Conservation (phyloP, 371 early-diverging fungal species). For the Coemansia sp. region DNA sequence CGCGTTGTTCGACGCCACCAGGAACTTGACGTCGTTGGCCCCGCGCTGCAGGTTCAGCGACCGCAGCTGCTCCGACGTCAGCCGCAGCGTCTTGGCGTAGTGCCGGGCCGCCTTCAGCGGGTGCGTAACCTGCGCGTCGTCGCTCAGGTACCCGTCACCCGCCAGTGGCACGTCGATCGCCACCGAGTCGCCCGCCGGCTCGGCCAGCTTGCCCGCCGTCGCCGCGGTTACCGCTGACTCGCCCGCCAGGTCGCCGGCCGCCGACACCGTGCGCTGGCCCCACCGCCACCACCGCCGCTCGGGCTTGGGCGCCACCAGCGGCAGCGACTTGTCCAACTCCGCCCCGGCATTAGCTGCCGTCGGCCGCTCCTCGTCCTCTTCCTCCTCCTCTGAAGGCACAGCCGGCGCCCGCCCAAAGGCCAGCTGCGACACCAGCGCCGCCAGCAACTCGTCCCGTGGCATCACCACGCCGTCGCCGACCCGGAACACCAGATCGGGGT, state of each 20-base stretch:
- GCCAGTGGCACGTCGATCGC: slow-evolving; percentile 5
- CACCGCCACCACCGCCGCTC: slow-evolving; percentile 45
- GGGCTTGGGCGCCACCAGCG: slow-evolving; percentile 3
- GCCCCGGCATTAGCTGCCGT: too few species aligned
- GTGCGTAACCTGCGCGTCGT: slow-evolving; percentile 27
- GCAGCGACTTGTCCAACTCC: not conserved
- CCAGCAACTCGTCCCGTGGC: slow-evolving; percentile 52
- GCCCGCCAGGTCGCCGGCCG: slow-evolving; percentile 4
- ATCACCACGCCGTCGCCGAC: slow-evolving; percentile 59
- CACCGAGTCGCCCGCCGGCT: not conserved
- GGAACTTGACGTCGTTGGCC: slow-evolving; percentile 87
- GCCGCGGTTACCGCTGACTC: not conserved
- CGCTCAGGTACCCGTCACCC: slow-evolving; percentile 28
- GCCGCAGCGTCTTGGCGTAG: slow-evolving; percentile 86
- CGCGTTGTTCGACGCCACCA: slow-evolving; percentile 71
- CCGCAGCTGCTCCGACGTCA: slow-evolving; percentile 88
- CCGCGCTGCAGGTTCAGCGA: slow-evolving; percentile 81
- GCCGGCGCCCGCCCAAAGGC: slow-evolving; percentile 39
- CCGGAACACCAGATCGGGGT: slow-evolving; percentile 66
- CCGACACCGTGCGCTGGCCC: slow-evolving; percentile 25
- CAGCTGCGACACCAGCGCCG: slow-evolving; percentile 50
- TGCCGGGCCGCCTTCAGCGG: slow-evolving; percentile 20
- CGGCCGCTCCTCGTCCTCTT: too few species aligned
- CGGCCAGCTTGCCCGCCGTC: not conserved
- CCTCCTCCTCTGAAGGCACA: too few species aligned